Percentiles rank a stretch among this genome's conserved stretches.
Evolutionary conservation across 306 rosid species (phyloP).

Genomic region (Prunus davidiana): DNA sequence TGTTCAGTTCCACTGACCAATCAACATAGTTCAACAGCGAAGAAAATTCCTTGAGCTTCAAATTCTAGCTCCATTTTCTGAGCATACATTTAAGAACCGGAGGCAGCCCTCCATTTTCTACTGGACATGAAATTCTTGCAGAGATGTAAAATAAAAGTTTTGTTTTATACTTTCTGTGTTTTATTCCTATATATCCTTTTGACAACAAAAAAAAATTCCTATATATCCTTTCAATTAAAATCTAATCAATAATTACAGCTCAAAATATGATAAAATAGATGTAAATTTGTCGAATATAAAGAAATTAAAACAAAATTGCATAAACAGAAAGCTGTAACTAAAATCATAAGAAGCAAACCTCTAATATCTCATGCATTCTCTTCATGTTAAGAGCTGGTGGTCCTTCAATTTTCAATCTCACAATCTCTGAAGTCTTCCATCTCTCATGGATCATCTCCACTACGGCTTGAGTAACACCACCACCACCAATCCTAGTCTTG

Average conservation of each 20-base stretch:
- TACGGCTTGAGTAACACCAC: conserved; percentile 82
- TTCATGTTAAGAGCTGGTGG: conserved; percentile 93
- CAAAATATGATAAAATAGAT: neutral
- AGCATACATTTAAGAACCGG: neutral
- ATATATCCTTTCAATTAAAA: neutral
- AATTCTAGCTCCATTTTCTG: neutral
- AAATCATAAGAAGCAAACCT: conserved; percentile 56
- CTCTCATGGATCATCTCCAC: conserved; percentile 84
- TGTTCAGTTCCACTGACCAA: neutral
- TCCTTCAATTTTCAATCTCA: conserved; percentile 86
- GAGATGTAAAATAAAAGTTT: neutral
- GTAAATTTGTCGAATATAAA: neutral
- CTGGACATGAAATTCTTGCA: neutral
- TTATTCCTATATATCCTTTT: neutral
- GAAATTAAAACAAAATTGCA: neutral
- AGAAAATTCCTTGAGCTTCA: neutral
- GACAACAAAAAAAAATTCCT: neutral
- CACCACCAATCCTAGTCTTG: conserved; percentile 82
- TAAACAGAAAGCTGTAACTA: conserved; percentile 11
- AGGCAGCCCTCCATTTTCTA: neutral
- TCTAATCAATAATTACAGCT: neutral
- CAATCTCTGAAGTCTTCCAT: conserved; percentile 83
- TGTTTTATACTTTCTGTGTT: neutral
- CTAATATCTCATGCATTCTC: conserved; percentile 91
- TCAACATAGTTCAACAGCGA: neutral